These are phyloP conservation scores for Hypholoma fasciculare DNA, from an alignment of 768 basidiomycete species.

Conservation along the genomic window DNA sequence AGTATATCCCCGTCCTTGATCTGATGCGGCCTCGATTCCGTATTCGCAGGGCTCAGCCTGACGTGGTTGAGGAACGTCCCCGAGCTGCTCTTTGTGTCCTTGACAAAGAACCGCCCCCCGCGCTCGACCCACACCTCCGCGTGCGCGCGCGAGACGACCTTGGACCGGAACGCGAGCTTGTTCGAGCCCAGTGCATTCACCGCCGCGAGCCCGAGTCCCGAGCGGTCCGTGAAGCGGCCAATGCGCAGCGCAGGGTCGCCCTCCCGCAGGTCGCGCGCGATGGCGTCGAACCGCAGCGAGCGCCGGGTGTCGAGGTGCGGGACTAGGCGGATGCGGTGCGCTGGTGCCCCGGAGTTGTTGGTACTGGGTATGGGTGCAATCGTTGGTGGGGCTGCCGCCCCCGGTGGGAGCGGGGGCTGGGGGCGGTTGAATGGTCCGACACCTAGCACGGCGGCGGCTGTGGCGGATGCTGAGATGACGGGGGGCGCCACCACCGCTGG, in stretches of 20 bases:
- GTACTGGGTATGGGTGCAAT: constrained; percentile 10
- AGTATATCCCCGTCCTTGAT: constrained; percentile 93
- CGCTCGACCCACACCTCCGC: constrained; percentile 89
- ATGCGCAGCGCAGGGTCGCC: constrained; percentile 77
- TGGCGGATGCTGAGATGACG: constrained; percentile 24
- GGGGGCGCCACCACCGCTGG: constrained; percentile 14
- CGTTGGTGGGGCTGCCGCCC: constrained; percentile 3
- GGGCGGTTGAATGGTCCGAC: constrained; percentile 14
- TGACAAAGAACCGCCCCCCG: constrained; percentile 77
- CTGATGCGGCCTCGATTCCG: constrained; percentile 73
- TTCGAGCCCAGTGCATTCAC: constrained; percentile 70
- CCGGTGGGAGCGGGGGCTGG: constrained; percentile 9
- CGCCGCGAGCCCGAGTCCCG: constrained; percentile 62
- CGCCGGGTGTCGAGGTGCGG: constrained; percentile 92
- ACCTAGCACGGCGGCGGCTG: constrained; percentile 24
- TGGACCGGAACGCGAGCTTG: constrained; percentile 93
- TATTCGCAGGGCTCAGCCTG: constrained; percentile 79
- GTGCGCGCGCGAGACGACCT: constrained; percentile 92
- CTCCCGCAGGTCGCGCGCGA: constrained; percentile 78
- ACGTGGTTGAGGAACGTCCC: constrained; percentile 98
- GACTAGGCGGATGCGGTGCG: constrained; percentile 87
- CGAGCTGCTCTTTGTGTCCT: constrained; percentile 85
- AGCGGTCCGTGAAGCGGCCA: constrained; percentile 91
- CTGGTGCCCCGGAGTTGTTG: constrained; percentile 11
- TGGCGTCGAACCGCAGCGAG: constrained; percentile 90